Conservation (phyloP, 140 eudicot genomes). For the Bidens hawaiensis region DNA sequence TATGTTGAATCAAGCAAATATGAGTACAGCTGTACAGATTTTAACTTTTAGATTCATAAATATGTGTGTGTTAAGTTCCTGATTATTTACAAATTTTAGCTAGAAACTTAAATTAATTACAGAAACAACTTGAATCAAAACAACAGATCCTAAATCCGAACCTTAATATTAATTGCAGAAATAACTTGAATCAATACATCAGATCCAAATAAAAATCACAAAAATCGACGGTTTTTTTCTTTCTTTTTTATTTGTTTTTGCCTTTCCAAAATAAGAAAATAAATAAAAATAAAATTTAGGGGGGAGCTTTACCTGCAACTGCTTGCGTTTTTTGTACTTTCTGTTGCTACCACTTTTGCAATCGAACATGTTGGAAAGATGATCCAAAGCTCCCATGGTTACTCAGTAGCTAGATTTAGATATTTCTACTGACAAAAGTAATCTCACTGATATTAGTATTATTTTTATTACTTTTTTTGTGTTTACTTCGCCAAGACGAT, state of each 20-base stretch:
- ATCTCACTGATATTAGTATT: not conserved
- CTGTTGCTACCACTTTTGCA: constrained; percentile 39
- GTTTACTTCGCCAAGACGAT: constrained; percentile 13
- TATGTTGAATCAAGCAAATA: not conserved
- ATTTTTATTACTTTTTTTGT: not conserved
- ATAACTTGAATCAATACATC: too few relatives aligned
- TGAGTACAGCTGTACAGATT: not conserved
- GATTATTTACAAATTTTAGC: not conserved
- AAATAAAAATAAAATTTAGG: not conserved
- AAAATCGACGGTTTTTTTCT: too few relatives aligned
- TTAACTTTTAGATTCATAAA: not conserved
- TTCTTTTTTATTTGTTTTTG: too few relatives aligned
- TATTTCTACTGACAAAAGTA: constrained; percentile 1
- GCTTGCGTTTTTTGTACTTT: constrained; percentile 62
- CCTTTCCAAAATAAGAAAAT: too few relatives aligned
- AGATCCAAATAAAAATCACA: too few relatives aligned
- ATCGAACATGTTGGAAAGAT: constrained; percentile 57
- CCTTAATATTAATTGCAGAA: too few relatives aligned
- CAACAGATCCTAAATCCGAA: not conserved
- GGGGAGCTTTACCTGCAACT: constrained; percentile 43
- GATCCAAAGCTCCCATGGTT: constrained; percentile 70
- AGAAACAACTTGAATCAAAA: not conserved
- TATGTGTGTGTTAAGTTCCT: not conserved
- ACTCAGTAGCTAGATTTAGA: constrained; percentile 6
- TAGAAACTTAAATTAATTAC: not conserved